Conservation (phyloP, 1,284 basidiomycete genomes). For the Schizopora paradoxa region DNA sequence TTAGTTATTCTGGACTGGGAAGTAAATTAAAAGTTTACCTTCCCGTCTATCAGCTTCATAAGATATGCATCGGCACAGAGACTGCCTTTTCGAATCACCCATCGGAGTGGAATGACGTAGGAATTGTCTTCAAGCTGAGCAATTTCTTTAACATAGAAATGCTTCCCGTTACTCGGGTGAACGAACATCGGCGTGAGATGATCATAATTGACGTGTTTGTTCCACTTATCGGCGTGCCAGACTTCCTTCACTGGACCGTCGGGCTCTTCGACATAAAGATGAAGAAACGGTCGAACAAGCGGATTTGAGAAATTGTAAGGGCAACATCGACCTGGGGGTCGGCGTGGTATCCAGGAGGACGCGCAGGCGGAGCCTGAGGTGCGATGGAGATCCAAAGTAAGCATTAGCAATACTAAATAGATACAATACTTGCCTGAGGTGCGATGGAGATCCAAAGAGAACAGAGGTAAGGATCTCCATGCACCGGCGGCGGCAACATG, state of each 20-base stretch:
- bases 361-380: too few species aligned
- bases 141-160: conserved; percentile 18
- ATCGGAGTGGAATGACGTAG: conserved; percentile 17
- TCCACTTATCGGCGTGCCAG: conserved; percentile 12
- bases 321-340: too few species aligned
- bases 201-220: conserved; percentile 5
- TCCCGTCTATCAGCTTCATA: conserved; percentile 11
- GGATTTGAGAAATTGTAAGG: not conserved
- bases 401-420: too few species aligned
- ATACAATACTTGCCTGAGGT: too few species aligned
- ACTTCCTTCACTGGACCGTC: not conserved
- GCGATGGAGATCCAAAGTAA: too few species aligned
- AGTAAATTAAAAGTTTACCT: too few species aligned
- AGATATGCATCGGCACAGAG: conserved; percentile 5
- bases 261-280: conserved; percentile 14
- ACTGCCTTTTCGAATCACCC: conserved; percentile 7
- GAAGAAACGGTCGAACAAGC: not conserved
- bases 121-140: not conserved
- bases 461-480: too few species aligned
- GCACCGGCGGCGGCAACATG: too few species aligned
- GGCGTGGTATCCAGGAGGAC: too few species aligned
- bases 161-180: not conserved
- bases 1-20: too few species aligned
- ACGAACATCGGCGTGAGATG: conserved; percentile 18
- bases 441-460: too few species aligned